phyloP scores from a whole-genome alignment of 140 eudicot species.

The Oenanthe javanica region DNA sequence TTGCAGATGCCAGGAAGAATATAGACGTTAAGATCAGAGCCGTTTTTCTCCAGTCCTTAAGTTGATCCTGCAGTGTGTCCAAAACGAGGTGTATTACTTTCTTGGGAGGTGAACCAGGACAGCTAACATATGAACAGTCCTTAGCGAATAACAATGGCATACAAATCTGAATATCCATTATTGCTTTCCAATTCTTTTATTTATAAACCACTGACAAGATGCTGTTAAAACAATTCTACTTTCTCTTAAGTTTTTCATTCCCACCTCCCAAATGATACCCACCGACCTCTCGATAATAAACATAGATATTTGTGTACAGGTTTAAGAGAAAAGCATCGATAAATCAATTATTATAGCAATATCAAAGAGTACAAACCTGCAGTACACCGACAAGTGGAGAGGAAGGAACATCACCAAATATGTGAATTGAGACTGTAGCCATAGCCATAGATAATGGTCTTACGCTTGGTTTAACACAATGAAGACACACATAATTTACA shows the following conservation, averaged over 20 bases:
- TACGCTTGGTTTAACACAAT: constrained; percentile 84
- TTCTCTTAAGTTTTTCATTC: neutral
- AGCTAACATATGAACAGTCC: neutral
- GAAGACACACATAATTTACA: constrained; percentile 83
- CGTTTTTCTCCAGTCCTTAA: constrained; percentile 78
- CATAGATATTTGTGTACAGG: neutral
- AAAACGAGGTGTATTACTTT: neutral
- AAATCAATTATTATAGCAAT: neutral
- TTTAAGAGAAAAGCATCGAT: neutral
- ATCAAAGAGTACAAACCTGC: constrained; percentile 44
- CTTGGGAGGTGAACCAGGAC: neutral
- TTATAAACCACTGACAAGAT: too few relatives aligned
- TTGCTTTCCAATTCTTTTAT: too few relatives aligned
- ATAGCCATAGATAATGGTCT: constrained; percentile 94
- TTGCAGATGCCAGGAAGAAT: constrained; percentile 64
- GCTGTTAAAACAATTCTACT: neutral
- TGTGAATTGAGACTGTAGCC: constrained; percentile 80
- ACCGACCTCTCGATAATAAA: neutral
- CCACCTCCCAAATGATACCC: neutral
- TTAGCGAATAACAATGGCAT: neutral
- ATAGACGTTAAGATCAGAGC: constrained; percentile 64
- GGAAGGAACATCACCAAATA: constrained; percentile 94
- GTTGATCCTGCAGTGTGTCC: constrained; percentile 45
- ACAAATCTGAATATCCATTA: neutral
- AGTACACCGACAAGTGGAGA: constrained; percentile 91